Percentiles rank a stretch among this genome's conserved stretches.
phyloP scores from a whole-genome alignment of 2,329 filamentous ascomycete genomes.

The Talaromyces atroroseus region DNA sequence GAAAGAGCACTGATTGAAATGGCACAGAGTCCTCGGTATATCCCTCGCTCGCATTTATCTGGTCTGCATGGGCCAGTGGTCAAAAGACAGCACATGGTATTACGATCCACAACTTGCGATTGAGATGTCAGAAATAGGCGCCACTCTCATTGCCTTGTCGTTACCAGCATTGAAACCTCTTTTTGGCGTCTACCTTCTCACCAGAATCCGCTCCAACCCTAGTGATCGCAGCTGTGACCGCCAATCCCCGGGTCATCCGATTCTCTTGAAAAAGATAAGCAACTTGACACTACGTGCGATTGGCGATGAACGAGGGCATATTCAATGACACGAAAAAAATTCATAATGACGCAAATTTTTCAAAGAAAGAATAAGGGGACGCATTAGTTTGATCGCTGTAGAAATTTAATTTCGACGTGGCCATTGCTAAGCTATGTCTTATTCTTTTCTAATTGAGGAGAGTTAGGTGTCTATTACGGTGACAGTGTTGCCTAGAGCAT shows the following conservation, averaged over 20 bases:
- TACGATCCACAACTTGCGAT: slow-evolving; percentile 49
- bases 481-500: background rate
- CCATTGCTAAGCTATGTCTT: no score
- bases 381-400: no score
- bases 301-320: background rate
- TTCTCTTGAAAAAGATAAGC: slow-evolving; percentile 3
- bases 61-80: slow-evolving; percentile 43
- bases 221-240: background rate
- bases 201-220: slow-evolving; percentile 7
- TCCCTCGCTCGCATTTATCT: slow-evolving; percentile 45
- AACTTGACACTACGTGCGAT: background rate
- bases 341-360: background rate
- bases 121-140: slow-evolving; percentile 48
- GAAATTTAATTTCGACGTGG: background rate
- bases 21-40: slow-evolving; percentile 45
- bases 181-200: slow-evolving; percentile 6
- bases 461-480: background rate
- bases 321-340: background rate
- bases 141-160: slow-evolving; percentile 48
- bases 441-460: no score
- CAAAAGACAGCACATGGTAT: slow-evolving; percentile 46
- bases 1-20: background rate
- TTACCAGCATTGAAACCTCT: slow-evolving; percentile 48
- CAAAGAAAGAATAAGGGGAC: no score
- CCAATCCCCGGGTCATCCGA: background rate